Conservation (phyloP, 352 stramenopile genomes). For the Phytopythium oedochilum region DNA sequence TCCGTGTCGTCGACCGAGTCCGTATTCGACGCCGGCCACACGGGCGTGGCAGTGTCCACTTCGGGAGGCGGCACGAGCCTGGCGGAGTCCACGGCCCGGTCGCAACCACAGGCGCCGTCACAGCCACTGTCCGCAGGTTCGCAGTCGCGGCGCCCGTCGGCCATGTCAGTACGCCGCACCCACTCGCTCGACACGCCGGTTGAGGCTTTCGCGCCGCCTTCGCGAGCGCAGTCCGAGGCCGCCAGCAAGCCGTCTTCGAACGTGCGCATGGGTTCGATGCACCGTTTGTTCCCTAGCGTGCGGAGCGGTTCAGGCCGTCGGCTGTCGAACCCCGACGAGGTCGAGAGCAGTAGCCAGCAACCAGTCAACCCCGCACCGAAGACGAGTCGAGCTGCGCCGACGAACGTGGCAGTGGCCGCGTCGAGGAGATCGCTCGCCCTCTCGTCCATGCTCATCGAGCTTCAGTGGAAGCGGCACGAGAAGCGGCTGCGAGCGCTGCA, state of each 20-base stretch:
- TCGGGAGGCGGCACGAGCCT: not conserved
- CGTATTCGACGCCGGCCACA: not conserved
- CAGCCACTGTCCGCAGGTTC: no score
- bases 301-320: not conserved
- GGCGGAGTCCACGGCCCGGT: not conserved
- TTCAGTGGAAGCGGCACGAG: slow-evolving; percentile 33
- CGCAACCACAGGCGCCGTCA: not conserved
- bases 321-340: not conserved
- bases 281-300: not conserved
- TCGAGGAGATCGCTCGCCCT: not conserved
- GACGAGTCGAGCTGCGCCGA: not conserved
- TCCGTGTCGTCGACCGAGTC: not conserved
- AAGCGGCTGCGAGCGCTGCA: slow-evolving; percentile 39
- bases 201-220: not conserved
- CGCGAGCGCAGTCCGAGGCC: not conserved
- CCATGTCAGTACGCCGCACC: not conserved
- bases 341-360: not conserved
- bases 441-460: slow-evolving; percentile 20
- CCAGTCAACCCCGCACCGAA: not conserved
- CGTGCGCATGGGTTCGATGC: not conserved
- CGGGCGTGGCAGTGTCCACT: not conserved
- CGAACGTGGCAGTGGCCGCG: no score
- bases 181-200: not conserved
- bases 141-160: not conserved
- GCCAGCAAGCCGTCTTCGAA: not conserved